These are phyloP conservation scores for Vitis hybrid DNA, from an alignment of 177 flowering plant genomes.

Conservation along the genomic window DNA sequence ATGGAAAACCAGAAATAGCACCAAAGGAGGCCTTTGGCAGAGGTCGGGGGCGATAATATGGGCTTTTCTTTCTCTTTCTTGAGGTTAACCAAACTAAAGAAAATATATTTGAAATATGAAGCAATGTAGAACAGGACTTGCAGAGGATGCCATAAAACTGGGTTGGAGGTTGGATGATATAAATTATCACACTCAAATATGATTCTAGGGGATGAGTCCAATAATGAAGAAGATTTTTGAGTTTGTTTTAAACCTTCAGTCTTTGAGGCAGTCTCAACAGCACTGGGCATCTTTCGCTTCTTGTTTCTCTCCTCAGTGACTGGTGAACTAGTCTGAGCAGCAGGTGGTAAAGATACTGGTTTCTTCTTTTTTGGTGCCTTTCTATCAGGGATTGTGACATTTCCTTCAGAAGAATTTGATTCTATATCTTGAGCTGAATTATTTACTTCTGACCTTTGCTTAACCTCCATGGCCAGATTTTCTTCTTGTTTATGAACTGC, in stretches of 20 bases:
- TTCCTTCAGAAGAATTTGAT: slow-evolving; percentile 6
- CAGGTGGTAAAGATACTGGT: neutral
- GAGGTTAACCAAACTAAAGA: neutral
- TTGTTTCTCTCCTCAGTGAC: neutral
- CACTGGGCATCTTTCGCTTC: neutral
- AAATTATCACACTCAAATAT: neutral
- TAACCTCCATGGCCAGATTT: neutral
- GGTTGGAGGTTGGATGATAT: slow-evolving; percentile 1
- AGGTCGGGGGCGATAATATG: neutral
- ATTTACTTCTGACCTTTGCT: slow-evolving; percentile 9
- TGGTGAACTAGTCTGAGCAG: neutral
- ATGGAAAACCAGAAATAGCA: neutral
- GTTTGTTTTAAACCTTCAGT: slow-evolving; percentile 4
- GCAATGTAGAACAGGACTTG: neutral
- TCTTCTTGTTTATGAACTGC: neutral
- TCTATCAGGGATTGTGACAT: neutral
- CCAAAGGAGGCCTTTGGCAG: neutral
- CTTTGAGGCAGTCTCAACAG: slow-evolving; percentile 1
- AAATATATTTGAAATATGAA: neutral
- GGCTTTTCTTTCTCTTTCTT: too few relatives aligned
- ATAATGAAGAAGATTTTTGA: neutral
- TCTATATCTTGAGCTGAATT: neutral
- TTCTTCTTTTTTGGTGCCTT: neutral
- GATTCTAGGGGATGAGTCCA: neutral
- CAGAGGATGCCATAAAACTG: neutral